Evolutionary conservation across 2,329 filamentous ascomycete genomes (phyloP).

Genomic region (Pseudonectria foliicola): DNA sequence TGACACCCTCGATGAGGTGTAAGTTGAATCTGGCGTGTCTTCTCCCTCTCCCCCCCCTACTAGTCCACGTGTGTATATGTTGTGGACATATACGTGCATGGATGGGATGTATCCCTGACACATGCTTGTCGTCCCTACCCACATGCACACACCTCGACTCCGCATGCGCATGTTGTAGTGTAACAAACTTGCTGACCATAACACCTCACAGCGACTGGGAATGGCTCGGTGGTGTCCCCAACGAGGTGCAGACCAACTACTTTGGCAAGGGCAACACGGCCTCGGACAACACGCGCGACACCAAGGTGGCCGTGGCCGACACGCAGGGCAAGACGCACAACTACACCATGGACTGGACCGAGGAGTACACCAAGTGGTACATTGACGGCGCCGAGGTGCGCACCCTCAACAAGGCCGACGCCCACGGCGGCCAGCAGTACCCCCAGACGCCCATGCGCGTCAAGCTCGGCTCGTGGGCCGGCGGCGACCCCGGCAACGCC

Average conservation of each 20-base stretch:
- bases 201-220: constrained; percentile 55
- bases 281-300: constrained; percentile 48
- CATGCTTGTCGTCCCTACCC: too few species aligned
- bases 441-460: constrained; percentile 65
- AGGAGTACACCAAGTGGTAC: constrained; percentile 50
- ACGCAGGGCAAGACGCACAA: constrained; percentile 44
- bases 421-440: constrained; percentile 42
- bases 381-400: constrained; percentile 39
- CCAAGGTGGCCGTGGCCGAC: constrained; percentile 31
- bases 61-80: too few species aligned
- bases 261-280: constrained; percentile 62
- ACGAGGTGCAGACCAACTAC: constrained; percentile 71
- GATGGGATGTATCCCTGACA: too few species aligned
- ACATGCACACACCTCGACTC: too few species aligned
- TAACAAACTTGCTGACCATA: neutral
- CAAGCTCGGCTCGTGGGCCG: constrained; percentile 54
- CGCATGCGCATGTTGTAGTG: too few species aligned
- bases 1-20: constrained; percentile 56
- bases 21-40: too few species aligned
- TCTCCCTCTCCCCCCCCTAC: too few species aligned
- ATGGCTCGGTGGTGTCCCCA: constrained; percentile 60
- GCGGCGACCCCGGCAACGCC: constrained; percentile 31
- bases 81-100: too few species aligned
- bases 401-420: constrained; percentile 32
- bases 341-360: constrained; percentile 63